A percentile compares a stretch with the other conserved stretches of the same genome.
phyloP scores from a whole-genome alignment of 768 basidiomycete genomes.

The Daedalea quercina region DNA sequence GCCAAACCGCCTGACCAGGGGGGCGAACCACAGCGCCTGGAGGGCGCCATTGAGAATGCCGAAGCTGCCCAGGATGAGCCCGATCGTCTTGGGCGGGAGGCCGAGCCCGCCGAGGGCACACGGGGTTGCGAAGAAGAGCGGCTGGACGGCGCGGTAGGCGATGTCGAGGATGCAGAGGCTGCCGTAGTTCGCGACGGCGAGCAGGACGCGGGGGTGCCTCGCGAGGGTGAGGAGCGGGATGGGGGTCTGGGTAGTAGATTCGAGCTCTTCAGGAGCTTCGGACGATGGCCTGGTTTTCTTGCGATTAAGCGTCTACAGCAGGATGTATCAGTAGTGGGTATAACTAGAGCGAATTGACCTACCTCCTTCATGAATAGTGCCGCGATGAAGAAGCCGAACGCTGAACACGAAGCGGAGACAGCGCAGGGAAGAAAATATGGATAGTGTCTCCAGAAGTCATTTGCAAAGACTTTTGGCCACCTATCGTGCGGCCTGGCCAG shows the following conservation, averaged over 20 bases:
- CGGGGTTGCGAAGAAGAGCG: slow-evolving; percentile 34
- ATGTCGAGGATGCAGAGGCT: slow-evolving; percentile 31
- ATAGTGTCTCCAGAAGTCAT: slow-evolving; percentile 24
- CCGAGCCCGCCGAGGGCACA: slow-evolving; percentile 32
- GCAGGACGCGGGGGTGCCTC: slow-evolving; percentile 21
- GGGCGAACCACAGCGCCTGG: slow-evolving; percentile 32
- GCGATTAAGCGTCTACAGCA: too few species aligned
- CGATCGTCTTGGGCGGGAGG: slow-evolving; percentile 30
- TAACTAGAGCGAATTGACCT: background rate
- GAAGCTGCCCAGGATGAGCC: slow-evolving; percentile 26
- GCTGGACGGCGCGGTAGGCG: slow-evolving; percentile 28
- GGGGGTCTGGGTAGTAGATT: slow-evolving; percentile 2
- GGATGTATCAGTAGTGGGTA: too few species aligned
- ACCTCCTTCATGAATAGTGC: slow-evolving; percentile 27
- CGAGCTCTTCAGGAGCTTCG: background rate
- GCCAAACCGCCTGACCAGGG: slow-evolving; percentile 28
- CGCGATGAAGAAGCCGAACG: slow-evolving; percentile 18
- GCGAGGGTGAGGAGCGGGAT: slow-evolving; percentile 21
- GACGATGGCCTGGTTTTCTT: too few species aligned
- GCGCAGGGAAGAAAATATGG: slow-evolving; percentile 33
- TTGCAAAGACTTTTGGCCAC: slow-evolving; percentile 24
- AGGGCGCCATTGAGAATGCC: slow-evolving; percentile 31
- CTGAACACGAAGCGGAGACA: slow-evolving; percentile 22
- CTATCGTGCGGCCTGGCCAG: slow-evolving; percentile 27
- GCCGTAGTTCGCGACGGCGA: slow-evolving; percentile 28